Base-by-base conservation (phyloP, 495 filamentous ascomycete genomes). In the Hypoxylon trugodes region DNA sequence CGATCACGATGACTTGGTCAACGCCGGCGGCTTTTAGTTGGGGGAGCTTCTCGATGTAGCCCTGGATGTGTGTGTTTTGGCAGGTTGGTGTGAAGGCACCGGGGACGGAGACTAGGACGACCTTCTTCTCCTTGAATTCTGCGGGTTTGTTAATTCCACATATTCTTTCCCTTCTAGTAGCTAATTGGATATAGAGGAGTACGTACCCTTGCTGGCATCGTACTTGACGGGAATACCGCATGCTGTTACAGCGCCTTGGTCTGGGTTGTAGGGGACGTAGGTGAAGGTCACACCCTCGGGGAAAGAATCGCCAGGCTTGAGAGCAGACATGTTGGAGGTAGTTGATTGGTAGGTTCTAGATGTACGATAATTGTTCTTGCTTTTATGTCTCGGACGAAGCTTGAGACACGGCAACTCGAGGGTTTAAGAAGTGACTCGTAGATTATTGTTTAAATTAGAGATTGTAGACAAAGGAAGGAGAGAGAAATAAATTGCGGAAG, bases 81-180 rank as follows among this genome's bases (percentile, higher is more conserved):
- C 94, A 98, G 68, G 90, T 89, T 33, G 94, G 94, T 35, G 94
- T 98, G 87, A 98, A 98, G 50, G 94, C 94, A 67, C 93, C 93
- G 56, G 93, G 93, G 52, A 96, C 89, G 66, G 91, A 85, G 79
- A 97, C 90, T 69, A 98, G 82, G 66, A 97, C 88, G 56, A 94
- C 89, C 79, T 95, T 96, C 84, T 96, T 96, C 80, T 87, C 77
- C 54, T 86, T 84, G 80, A 88, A 96, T 69, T 96, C 90, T 82
- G 63, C 12, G n/a, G 26, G 0, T n/a, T 21, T 28, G 25, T 43
- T 47, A 53, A 38, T 37, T 59, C 3, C 43, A 33, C 15, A 18
- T 8, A 5, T 40, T 16, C 10, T 32, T 30, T 16, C 18, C 26
- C 26, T n/a, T 35, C 13, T 45, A n/a, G 8, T 24, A 3, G 25